Percentiles rank a stretch among this genome's conserved stretches.
Evolutionary conservation across 2,329 filamentous ascomycete species (phyloP).

Genomic region (Aspergillus sp.): DNA sequence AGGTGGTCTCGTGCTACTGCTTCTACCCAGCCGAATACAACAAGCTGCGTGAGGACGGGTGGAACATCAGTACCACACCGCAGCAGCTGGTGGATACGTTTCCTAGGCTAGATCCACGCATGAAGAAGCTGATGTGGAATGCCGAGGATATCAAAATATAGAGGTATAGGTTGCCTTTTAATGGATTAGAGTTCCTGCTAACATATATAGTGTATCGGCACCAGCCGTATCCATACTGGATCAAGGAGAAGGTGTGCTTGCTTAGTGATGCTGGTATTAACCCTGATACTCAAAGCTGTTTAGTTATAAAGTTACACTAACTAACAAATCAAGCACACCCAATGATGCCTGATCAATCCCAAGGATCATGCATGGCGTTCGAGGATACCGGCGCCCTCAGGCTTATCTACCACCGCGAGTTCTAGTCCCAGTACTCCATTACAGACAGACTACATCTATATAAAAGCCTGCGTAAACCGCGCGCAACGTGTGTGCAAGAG

Average conservation of each 20-base stretch:
- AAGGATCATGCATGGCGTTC: conserved; percentile 41
- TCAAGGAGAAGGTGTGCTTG: conserved; percentile 25
- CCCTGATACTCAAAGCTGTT: neutral
- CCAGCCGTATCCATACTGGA: conserved; percentile 31
- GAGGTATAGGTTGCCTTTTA: conserved; percentile 15
- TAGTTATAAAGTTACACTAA: no score
- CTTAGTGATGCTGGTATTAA: conserved; percentile 28
- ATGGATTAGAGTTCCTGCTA: neutral
- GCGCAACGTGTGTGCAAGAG: conserved; percentile 31
- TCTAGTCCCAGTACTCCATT: conserved; percentile 19
- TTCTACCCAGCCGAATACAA: conserved; percentile 31
- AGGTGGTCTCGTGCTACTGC: conserved; percentile 42
- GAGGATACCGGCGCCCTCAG: conserved; percentile 44
- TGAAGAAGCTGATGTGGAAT: conserved; percentile 23
- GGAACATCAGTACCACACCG: conserved; percentile 22
- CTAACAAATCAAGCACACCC: conserved; percentile 21
- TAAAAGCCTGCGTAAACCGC: conserved; percentile 27
- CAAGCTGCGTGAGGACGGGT: conserved; percentile 24
- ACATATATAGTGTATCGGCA: conserved; percentile 24
- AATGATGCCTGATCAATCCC: conserved; percentile 34
- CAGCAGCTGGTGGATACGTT: conserved; percentile 26
- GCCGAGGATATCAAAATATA: conserved; percentile 28
- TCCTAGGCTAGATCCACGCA: conserved; percentile 20
- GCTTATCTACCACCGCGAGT: conserved; percentile 32
- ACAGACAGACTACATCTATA: conserved; percentile 26